A percentile compares a stretch with the other conserved stretches of the same genome.
phyloP scores from a whole-genome alignment of 805 yeast species.

The Teunomyces lycoperdinae region DNA sequence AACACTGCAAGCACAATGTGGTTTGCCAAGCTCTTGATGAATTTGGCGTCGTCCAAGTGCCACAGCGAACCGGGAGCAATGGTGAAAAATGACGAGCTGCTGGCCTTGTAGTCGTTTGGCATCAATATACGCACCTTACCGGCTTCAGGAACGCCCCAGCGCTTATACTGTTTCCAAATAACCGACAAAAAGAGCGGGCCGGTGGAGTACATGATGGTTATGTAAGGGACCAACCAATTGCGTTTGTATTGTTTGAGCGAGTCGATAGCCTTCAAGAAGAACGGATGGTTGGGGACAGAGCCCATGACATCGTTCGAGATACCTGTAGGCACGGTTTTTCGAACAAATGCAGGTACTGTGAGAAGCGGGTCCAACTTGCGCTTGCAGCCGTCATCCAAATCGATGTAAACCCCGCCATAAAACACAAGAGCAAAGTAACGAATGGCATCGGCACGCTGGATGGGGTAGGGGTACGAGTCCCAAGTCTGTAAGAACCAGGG shows the following conservation, averaged over 20 bases:
- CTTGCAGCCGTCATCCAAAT: slow-evolving; percentile 85
- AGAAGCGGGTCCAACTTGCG: slow-evolving; percentile 77
- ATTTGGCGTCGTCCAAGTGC: slow-evolving; percentile 86
- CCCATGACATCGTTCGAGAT: slow-evolving; percentile 94
- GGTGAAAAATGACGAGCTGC: slow-evolving; percentile 61
- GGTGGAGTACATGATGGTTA: slow-evolving; percentile 90
- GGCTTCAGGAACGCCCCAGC: slow-evolving; percentile 70
- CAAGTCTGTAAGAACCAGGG: slow-evolving; percentile 85
- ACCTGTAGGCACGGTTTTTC: slow-evolving; percentile 88
- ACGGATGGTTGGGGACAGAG: slow-evolving; percentile 80
- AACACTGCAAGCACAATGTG: slow-evolving; percentile 73
- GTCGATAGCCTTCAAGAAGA: slow-evolving; percentile 68
- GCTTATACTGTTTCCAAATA: slow-evolving; percentile 81
- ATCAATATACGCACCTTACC: slow-evolving; percentile 66
- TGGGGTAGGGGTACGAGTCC: slow-evolving; percentile 75
- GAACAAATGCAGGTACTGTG: slow-evolving; percentile 78
- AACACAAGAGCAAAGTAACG: slow-evolving; percentile 80
- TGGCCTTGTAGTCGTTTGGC: slow-evolving; percentile 69
- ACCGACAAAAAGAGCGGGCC: slow-evolving; percentile 88
- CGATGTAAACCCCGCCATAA: slow-evolving; percentile 89
- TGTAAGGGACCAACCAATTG: slow-evolving; percentile 82
- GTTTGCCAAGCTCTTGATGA: slow-evolving; percentile 67
- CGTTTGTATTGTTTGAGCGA: slow-evolving; percentile 55
- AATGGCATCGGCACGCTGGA: slow-evolving; percentile 87
- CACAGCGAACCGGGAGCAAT: slow-evolving; percentile 85